Evolutionary conservation across 1,284 basidiomycete species (phyloP).

Genomic region (Boletus albobrunnescens): DNA sequence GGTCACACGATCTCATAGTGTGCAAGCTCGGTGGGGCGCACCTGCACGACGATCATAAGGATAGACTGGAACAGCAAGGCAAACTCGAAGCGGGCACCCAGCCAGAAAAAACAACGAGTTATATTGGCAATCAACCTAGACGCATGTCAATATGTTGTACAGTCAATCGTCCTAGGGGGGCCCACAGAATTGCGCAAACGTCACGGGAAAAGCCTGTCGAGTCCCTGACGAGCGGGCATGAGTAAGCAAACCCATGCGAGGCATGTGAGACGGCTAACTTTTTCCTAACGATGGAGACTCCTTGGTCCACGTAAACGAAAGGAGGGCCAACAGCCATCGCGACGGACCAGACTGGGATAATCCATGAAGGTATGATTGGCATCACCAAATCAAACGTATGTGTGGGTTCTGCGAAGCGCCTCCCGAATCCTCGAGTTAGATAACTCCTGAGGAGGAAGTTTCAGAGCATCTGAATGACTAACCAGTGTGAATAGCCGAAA

Average conservation of each 20-base stretch:
- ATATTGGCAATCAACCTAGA: conserved; percentile 75
- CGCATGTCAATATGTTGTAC: conserved; percentile 10
- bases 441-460: neutral
- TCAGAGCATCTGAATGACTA: too few species aligned
- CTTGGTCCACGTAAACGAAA: conserved; percentile 77
- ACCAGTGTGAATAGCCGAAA: conserved; percentile 5
- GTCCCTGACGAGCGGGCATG: conserved; percentile 47
- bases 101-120: conserved; percentile 83
- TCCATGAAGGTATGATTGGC: conserved; percentile 35
- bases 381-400: neutral
- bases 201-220: conserved; percentile 82
- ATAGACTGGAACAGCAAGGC: conserved; percentile 74
- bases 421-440: neutral
- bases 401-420: conserved; percentile 11
- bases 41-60: conserved; percentile 79
- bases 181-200: conserved; percentile 73
- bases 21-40: conserved; percentile 32
- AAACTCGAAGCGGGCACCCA: conserved; percentile 76
- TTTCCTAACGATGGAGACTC: conserved; percentile 67
- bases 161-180: conserved; percentile 10
- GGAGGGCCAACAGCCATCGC: conserved; percentile 59
- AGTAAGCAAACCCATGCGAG: conserved; percentile 14
- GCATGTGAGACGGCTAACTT: conserved; percentile 40
- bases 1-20: conserved; percentile 19
- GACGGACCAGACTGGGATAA: conserved; percentile 41